Base-by-base conservation (phyloP, 1,139 yeast genomes). In the Lodderomyces pseudojiufengensis region DNA sequence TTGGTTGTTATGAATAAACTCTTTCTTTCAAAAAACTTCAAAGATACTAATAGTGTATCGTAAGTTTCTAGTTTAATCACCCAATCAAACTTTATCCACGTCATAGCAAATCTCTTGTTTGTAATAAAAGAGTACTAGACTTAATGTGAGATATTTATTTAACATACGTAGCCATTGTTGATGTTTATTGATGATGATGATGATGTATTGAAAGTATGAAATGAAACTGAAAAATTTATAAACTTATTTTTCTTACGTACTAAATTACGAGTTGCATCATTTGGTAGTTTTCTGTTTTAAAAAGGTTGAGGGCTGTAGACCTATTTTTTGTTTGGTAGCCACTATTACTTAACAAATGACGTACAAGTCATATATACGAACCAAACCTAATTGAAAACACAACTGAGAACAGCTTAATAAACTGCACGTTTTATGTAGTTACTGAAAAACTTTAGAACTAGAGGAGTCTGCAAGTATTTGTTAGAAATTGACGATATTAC, bases 1-100 rank as follows among this genome's bases (percentile, higher is more conserved):
- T 46, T 61, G 71, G 69, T 56, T 33, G 26, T 13, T 18, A n/a
- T 11, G 15, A 7, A 27, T 45, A 39, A 36, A 33, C 28, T 21
- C 7, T 24, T 52, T 59, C 54, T 36, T 48, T 53, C 49, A 52
- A 11, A 12, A 11, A 11, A 10, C 20, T 18, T 10, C 14, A 21
- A 2, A 29, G 9, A 16, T 28, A 11, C 9, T 5, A 9, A 16
- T 7, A 25, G 29, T 28, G 41, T 35, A 35, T 34, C 31, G n/a
- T 38, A 7, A 18, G 20, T 5, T 18, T 18, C 20, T 18, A 18
- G 20, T 18, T 18, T 18, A 18, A 18, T 18, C 20, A 18, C 11
- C 15, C 27, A 26, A 27, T 9, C 13, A 13, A n/a, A 14, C 10
- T 23, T 26, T 13, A 40, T 34, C 43, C 32, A 32, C 42, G 40